Percentiles rank a stretch among this genome's conserved stretches.
Conservation (phyloP, 2,329 filamentous ascomycete genomes). For the Hymenoscyphus infarciens region DNA sequence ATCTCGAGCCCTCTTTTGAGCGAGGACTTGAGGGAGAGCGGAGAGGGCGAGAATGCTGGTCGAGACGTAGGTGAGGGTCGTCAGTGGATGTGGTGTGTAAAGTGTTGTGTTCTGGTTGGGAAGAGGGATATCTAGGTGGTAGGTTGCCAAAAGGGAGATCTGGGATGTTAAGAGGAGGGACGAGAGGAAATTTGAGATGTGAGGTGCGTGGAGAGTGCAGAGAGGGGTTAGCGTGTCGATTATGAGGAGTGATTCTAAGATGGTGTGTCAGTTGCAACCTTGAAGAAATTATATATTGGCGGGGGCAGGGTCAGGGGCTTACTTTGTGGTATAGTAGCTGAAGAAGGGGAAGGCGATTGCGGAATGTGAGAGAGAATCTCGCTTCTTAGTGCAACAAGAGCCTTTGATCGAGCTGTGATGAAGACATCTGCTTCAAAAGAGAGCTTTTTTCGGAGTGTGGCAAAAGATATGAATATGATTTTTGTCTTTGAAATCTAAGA, state of each 20-base stretch:
- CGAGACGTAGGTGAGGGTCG: constrained; percentile 76
- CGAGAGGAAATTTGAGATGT: constrained; percentile 66
- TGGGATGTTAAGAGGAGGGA: constrained; percentile 61
- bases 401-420: constrained; percentile 60
- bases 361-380: constrained; percentile 54
- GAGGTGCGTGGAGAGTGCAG: constrained; percentile 48
- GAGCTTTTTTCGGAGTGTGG: constrained; percentile 56
- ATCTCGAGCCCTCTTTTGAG: constrained; percentile 70
- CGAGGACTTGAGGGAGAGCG: constrained; percentile 70
- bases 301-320: constrained; percentile 28
- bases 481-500: constrained; percentile 60
- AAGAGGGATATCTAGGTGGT: constrained; percentile 76
- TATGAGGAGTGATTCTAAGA: constrained; percentile 66
- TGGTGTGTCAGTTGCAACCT: not conserved
- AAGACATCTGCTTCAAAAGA: constrained; percentile 64
- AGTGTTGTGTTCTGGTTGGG: constrained; percentile 39
- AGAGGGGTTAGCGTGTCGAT: constrained; percentile 77
- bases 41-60: constrained; percentile 77
- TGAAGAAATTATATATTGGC: not conserved
- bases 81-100: constrained; percentile 67
- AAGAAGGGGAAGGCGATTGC: constrained; percentile 15
- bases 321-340: constrained; percentile 36
- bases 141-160: constrained; percentile 72
- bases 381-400: constrained; percentile 51
- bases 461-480: constrained; percentile 74